These are phyloP conservation scores for Dalbergia cochinchinensis DNA, from an alignment of 306 rosid species.

Conservation along the genomic window DNA sequence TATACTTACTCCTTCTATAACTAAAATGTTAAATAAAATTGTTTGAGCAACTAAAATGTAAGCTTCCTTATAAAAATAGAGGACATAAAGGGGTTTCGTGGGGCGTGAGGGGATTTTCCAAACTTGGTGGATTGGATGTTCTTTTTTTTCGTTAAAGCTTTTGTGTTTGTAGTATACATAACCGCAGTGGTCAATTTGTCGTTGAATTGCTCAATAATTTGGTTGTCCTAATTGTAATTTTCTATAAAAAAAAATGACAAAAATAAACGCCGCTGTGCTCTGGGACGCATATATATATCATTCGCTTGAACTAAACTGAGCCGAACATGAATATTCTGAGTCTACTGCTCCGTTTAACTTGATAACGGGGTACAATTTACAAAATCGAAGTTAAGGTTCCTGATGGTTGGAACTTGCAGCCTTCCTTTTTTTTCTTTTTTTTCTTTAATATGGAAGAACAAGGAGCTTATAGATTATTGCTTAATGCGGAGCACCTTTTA, in stretches of 20 bases:
- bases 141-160: background rate
- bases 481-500: too few species aligned
- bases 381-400: background rate
- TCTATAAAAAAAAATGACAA: too few species aligned
- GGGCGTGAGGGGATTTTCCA: slow-evolving; percentile 46
- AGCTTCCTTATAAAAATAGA: background rate
- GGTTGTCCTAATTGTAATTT: too few species aligned
- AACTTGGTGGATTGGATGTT: slow-evolving; percentile 41
- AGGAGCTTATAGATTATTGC: background rate
- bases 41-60: too few species aligned
- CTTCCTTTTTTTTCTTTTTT: background rate
- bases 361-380: too few species aligned
- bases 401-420: background rate
- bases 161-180: background rate
- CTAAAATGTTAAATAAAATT: too few species aligned
- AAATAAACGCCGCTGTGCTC: too few species aligned
- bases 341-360: too few species aligned
- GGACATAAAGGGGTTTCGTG: background rate
- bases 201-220: too few species aligned
- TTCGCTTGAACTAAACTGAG: background rate
- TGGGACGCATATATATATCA: too few species aligned
- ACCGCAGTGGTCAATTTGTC: too few species aligned
- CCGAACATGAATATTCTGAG: background rate
- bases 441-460: background rate
- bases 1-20: too few species aligned